Percentiles rank a stretch among this genome's conserved stretches.
Conservation (phyloP, 2,329 filamentous ascomycete genomes). For the Polychaeton citri region DNA sequence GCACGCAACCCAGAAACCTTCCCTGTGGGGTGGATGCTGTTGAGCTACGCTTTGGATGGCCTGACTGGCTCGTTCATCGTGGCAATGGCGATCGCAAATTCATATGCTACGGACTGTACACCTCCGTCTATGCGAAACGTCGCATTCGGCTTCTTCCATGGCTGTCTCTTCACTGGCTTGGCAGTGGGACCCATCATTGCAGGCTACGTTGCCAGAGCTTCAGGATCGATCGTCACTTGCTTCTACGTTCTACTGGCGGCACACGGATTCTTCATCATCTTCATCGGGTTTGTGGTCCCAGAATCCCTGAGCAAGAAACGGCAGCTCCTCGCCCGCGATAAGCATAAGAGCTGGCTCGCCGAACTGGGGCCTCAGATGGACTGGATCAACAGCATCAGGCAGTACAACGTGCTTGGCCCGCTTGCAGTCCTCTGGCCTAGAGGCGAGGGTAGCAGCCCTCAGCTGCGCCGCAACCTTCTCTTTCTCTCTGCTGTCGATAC, state of each 20-base stretch:
- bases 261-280: slow-evolving; percentile 60
- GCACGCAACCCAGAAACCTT: slow-evolving; percentile 60
- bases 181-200: slow-evolving; percentile 74
- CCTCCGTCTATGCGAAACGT: slow-evolving; percentile 66
- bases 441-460: slow-evolving; percentile 45
- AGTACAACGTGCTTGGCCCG: slow-evolving; percentile 58
- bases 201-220: slow-evolving; percentile 64
- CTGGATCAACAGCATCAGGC: slow-evolving; percentile 31
- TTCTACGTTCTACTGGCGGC: slow-evolving; percentile 71
- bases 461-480: slow-evolving; percentile 67
- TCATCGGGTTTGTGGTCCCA: slow-evolving; percentile 58
- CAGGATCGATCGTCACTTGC: slow-evolving; percentile 61
- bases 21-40: slow-evolving; percentile 64
- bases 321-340: slow-evolving; percentile 57
- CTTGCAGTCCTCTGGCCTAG: slow-evolving; percentile 66
- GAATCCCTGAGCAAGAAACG: slow-evolving; percentile 70
- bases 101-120: slow-evolving; percentile 84
- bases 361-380: slow-evolving; percentile 8
- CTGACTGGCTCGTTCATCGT: slow-evolving; percentile 80
- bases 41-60: slow-evolving; percentile 69
- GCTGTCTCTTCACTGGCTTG: slow-evolving; percentile 77
- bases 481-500: slow-evolving; percentile 70
- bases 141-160: slow-evolving; percentile 80
- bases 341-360: slow-evolving; percentile 34
- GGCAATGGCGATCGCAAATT: slow-evolving; percentile 63